Evolutionary conservation across 768 basidiomycete genomes (phyloP), one percentile per base, ranked within the genome.

Genomic region (Tremella mesenterica): DNA sequence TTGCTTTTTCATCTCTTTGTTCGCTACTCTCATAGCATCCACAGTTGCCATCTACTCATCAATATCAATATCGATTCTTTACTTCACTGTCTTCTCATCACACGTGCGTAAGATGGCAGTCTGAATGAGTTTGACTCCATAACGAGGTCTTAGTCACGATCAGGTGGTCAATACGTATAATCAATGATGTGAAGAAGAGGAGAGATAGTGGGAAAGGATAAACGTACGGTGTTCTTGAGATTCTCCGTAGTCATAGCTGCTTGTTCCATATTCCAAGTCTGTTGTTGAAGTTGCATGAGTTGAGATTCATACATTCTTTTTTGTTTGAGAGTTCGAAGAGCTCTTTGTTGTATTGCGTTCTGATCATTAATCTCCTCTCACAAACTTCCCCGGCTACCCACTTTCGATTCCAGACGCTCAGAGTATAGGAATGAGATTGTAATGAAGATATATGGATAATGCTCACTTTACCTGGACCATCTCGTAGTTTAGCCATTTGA

Each of bases 211-310:
- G 21, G 23, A 51, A 8, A 2, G 20, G 41, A 31, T 31, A n/a
- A 9, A 64, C 64, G 53, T 25, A 74, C 73, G 7, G 95, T 97
- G 72, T 96, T 97, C 59, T 89, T 83, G 65, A 97, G 74, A 74
- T 97, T 97, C 76, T 97, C 95, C n/a, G 93, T 97, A 8, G 88
- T 84, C 65, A 97, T 82, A 13, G 86, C 81, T 12, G 92, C 86
- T 50, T 87, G 90, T 76, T 99, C 92, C 87, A 97, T 97, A 75
- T 99, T 97, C 78, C 89, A 97, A 21, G 88, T 85, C 73, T 97
- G 95, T 71, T 97, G 95, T 26, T 85, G 78, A 14, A 99, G 79
- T 73, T 95, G 90, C 8, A 82, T 79, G 33, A 97, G 80, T 72
- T 99, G 95, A 13, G 78, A 79, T 71, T 99, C 95, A 52, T 73